Evolutionary conservation across 345 rosid genomes (phyloP).

Genomic region (Rhodamnia rubescens): DNA sequence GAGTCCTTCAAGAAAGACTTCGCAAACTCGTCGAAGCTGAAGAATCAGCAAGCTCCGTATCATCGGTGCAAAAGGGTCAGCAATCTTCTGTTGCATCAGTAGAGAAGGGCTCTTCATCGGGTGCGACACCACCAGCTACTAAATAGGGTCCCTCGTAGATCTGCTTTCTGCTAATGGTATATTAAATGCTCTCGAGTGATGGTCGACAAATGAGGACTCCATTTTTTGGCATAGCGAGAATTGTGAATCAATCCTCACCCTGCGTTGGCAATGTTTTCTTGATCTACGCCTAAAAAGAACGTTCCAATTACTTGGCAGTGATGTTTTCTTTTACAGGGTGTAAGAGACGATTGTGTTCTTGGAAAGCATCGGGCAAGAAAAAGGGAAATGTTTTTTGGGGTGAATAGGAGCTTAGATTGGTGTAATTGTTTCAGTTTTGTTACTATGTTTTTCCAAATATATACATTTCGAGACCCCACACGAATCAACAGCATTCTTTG

Average conservation of each 20-base stretch:
- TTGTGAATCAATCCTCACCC: not conserved
- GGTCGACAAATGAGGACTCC: not conserved
- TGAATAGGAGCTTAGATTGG: not conserved
- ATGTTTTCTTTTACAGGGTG: not conserved
- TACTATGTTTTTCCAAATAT: not conserved
- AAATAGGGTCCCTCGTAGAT: not conserved
- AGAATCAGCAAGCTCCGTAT: constrained; percentile 25
- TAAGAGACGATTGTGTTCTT: not conserved
- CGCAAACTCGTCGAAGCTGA: constrained; percentile 44
- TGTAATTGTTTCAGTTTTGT: not conserved
- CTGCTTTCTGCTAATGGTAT: not conserved
- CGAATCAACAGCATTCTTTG: not conserved
- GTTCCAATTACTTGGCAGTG: not conserved
- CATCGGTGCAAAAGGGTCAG: constrained; percentile 19
- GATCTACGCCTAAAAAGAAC: not conserved
- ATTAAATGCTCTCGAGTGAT: not conserved
- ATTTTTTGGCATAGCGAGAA: not conserved
- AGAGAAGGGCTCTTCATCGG: constrained; percentile 16
- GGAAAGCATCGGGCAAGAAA: not conserved
- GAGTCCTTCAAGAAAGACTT: constrained; percentile 60
- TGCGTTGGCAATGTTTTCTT: not conserved
- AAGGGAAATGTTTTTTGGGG: not conserved
- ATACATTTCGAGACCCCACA: not conserved
- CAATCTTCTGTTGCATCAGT: constrained; percentile 16
- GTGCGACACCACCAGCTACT: not conserved